A percentile compares a stretch with the other conserved stretches of the same genome.
Conservation (phyloP, 345 rosid species). For the Moricandia arvensis region DNA sequence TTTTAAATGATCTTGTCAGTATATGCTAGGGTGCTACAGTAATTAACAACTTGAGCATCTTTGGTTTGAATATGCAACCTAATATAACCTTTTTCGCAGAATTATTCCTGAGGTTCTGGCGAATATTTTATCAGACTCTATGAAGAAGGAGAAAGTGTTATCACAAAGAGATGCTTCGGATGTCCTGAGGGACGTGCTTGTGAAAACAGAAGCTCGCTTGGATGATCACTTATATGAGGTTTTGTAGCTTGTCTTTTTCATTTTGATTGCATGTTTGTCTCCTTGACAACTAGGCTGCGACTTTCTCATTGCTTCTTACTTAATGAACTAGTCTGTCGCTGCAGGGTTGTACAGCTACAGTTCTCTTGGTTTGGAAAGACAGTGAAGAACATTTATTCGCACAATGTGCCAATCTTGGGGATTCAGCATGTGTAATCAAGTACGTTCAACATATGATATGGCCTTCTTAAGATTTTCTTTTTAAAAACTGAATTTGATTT, state of each 20-base stretch:
- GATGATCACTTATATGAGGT: conserved; percentile 81
- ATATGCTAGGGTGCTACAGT: conserved; percentile 6
- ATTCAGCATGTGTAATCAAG: conserved; percentile 84
- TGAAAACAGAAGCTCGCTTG: conserved; percentile 78
- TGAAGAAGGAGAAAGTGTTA: conserved; percentile 63
- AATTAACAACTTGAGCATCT: conserved; percentile 18
- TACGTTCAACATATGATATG: conserved; percentile 42
- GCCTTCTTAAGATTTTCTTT: conserved; percentile 11
- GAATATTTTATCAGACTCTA: conserved; percentile 66
- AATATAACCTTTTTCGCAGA: conserved; percentile 44
- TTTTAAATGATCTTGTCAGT: conserved; percentile 1
- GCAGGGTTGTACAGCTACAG: conserved; percentile 96
- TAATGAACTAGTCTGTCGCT: not conserved
- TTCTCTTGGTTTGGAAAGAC: conserved; percentile 83
- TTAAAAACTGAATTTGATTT: not conserved
- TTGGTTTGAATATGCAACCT: conserved; percentile 13
- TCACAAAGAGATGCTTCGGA: conserved; percentile 76
- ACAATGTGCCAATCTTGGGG: conserved; percentile 96
- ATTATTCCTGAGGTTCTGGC: conserved; percentile 75
- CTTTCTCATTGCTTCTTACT: conserved; percentile 7
- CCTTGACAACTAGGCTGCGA: no score
- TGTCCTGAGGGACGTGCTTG: conserved; percentile 74
- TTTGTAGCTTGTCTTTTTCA: conserved; percentile 19
- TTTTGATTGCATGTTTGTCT: not conserved
- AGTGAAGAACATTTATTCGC: conserved; percentile 52